Conservation (phyloP, 495 filamentous ascomycete genomes). For the Aspergillus baeticus region DNA sequence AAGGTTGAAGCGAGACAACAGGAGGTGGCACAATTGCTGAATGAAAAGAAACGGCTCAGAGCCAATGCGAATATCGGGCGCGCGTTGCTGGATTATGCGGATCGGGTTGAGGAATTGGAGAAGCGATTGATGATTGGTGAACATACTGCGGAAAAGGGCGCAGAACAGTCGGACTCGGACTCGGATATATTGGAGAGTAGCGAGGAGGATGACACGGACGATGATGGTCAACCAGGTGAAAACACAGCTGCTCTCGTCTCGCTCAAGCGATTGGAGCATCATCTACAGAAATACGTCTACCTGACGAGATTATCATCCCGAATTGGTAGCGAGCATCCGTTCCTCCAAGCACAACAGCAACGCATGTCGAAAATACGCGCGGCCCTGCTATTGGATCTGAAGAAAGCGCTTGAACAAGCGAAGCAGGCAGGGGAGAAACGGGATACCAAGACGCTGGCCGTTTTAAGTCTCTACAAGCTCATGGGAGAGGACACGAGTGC, state of each 20-base stretch:
- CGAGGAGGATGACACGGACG: constrained; percentile 57
- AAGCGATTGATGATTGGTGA: constrained; percentile 58
- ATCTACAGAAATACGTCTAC: constrained; percentile 57
- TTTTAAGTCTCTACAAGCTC: constrained; percentile 74
- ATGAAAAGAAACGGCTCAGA: constrained; percentile 53
- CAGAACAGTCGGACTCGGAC: constrained; percentile 34
- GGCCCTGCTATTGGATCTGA: constrained; percentile 81
- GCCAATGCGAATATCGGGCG: constrained; percentile 57
- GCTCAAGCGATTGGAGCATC: constrained; percentile 51
- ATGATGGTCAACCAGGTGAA: constrained; percentile 43
- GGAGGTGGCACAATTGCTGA: constrained; percentile 55
- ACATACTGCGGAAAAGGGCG: constrained; percentile 7
- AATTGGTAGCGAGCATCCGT: constrained; percentile 64
- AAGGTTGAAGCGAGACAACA: constrained; percentile 50
- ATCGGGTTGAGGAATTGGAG: constrained; percentile 73
- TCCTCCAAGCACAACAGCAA: constrained; percentile 56
- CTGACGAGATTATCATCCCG: constrained; percentile 49
- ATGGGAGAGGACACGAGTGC: constrained; percentile 75
- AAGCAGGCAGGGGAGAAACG: constrained; percentile 52
- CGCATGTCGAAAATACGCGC: constrained; percentile 63
- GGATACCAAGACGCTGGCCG: constrained; percentile 59
- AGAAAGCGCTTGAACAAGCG: constrained; percentile 73
- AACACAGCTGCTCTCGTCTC: constrained; percentile 38
- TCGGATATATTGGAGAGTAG: constrained; percentile 42
- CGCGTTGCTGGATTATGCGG: constrained; percentile 67